These are phyloP conservation scores for Boletus barrowsii DNA, from an alignment of 768 basidiomycete species.

Conservation along the genomic window DNA sequence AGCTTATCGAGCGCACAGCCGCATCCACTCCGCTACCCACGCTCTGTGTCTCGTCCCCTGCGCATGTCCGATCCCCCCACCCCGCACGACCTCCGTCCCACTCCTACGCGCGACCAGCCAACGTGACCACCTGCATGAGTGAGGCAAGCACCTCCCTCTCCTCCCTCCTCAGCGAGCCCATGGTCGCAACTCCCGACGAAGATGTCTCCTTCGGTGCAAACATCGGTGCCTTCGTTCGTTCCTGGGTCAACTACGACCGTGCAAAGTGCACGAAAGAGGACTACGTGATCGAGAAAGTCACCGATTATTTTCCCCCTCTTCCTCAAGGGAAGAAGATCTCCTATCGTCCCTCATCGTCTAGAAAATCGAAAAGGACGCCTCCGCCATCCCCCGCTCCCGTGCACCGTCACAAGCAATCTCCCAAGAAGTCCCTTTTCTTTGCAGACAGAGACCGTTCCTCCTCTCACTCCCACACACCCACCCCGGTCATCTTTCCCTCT, in stretches of 20 bases:
- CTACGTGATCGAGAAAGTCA: conserved; percentile 28
- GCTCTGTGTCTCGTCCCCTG: conserved; percentile 48
- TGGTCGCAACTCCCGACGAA: conserved; percentile 40
- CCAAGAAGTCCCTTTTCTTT: conserved; percentile 4
- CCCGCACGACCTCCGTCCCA: conserved; percentile 35
- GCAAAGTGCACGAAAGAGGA: conserved; percentile 28
- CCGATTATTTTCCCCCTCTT: conserved; percentile 28
- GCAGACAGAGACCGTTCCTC: conserved; percentile 18
- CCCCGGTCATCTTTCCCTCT: conserved; percentile 32
- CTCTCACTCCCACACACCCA: conserved; percentile 28
- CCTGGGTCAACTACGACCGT: conserved; percentile 26
- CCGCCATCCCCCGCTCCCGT: conserved; percentile 11
- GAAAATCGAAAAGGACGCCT: conserved; percentile 18
- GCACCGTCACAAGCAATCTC: conserved; percentile 9
- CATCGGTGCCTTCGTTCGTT: conserved; percentile 40
- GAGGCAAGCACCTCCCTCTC: conserved; percentile 50
- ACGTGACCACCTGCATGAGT: conserved; percentile 33
- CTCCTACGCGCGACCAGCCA: conserved; percentile 30
- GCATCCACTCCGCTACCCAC: conserved; percentile 39
- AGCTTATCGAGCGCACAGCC: conserved; percentile 35
- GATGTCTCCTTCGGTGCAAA: conserved; percentile 45
- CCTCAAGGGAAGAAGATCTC: conserved; percentile 17
- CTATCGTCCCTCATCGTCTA: conserved; percentile 8
- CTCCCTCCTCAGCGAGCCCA: conserved; percentile 44
- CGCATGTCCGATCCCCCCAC: conserved; percentile 24